These are phyloP conservation scores for Alliaria petiolata DNA, from an alignment of 345 rosid genomes.

Conservation along the genomic window DNA sequence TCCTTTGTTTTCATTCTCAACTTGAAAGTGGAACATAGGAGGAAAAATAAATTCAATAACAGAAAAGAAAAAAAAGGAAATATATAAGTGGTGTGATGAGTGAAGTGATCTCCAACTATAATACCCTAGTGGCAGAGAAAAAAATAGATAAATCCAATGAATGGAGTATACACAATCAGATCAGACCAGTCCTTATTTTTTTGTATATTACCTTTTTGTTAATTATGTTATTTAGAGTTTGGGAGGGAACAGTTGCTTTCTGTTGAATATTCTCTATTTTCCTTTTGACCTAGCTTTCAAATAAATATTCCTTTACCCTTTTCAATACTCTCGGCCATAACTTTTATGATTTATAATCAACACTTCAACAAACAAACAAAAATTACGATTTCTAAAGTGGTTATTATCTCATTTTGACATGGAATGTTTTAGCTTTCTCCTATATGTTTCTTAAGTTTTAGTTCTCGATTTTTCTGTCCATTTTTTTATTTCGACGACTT, in stretches of 20 bases:
- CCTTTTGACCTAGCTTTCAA: slow-evolving; percentile 1
- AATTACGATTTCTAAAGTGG: neutral
- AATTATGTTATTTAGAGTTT: neutral
- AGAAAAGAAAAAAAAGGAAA: neutral
- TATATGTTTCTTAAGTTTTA: too few species aligned
- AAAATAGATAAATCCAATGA: slow-evolving; percentile 19
- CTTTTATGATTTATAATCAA: too few species aligned
- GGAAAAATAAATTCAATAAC: neutral
- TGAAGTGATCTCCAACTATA: slow-evolving; percentile 19
- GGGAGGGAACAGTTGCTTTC: slow-evolving; percentile 9
- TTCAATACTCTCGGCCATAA: neutral
- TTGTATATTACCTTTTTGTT: neutral
- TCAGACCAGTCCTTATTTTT: slow-evolving; percentile 13
- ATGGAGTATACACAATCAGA: slow-evolving; percentile 24
- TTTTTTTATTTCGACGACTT: too few species aligned
- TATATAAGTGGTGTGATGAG: slow-evolving; percentile 4
- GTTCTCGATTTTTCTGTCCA: too few species aligned
- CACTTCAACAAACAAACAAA: too few species aligned
- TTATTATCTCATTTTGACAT: neutral
- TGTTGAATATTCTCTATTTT: slow-evolving; percentile 9
- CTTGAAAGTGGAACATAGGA: neutral
- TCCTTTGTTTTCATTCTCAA: neutral
- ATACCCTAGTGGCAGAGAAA: slow-evolving; percentile 16
- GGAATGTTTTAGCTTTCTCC: too few species aligned
- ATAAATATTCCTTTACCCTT: neutral